phyloP scores from a whole-genome alignment of 2,329 filamentous ascomycete genomes.

The Colletotrichum orchidophilum region DNA sequence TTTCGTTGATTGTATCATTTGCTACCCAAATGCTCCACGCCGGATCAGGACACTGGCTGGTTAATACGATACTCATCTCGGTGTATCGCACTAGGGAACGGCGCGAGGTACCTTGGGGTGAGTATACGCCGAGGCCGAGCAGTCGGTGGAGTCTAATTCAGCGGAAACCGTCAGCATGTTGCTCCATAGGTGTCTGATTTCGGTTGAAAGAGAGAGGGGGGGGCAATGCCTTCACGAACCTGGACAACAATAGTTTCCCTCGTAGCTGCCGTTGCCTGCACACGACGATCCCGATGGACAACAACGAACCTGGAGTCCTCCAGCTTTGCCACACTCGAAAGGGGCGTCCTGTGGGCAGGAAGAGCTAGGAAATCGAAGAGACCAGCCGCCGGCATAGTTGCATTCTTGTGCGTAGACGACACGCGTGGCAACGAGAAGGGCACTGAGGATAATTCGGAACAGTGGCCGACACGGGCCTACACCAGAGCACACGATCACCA shows the following conservation, averaged over 20 bases:
- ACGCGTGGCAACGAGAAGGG: neutral
- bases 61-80: neutral
- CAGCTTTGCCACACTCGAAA: conserved; percentile 2
- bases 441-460: neutral
- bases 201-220: too few species aligned
- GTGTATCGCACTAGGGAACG: neutral
- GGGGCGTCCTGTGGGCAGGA: neutral
- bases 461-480: too few species aligned
- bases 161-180: neutral
- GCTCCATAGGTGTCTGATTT: too few species aligned
- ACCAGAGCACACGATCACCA: neutral
- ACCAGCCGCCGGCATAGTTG: neutral
- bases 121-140: neutral
- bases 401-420: neutral
- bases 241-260: neutral
- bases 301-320: neutral
- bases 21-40: neutral
- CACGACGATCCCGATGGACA: conserved; percentile 1
- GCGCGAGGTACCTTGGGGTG: neutral
- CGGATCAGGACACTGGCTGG: neutral
- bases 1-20: neutral
- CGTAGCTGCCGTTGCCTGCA: neutral
- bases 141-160: neutral
- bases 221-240: neutral
- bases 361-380: neutral